These are phyloP conservation scores for Ceratocystis smalleyi DNA, from an alignment of 2,329 filamentous ascomycete species.

Conservation along the genomic window DNA sequence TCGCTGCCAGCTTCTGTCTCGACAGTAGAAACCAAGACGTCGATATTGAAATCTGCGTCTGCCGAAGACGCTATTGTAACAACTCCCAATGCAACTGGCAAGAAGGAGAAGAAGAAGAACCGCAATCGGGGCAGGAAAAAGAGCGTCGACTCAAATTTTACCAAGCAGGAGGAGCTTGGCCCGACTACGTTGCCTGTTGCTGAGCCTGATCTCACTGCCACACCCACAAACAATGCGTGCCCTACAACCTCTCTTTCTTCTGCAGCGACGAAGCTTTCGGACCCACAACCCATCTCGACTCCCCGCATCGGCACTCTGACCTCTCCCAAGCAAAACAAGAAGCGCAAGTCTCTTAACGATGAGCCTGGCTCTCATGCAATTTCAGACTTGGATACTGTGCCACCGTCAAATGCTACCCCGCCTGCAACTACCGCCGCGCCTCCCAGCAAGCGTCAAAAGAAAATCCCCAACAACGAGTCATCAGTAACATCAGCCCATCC, in stretches of 20 bases:
- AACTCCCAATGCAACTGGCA: background rate
- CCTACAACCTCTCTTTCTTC: background rate
- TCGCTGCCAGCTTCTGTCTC: background rate
- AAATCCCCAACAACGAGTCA: background rate
- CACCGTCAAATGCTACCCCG: background rate
- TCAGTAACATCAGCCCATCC: background rate
- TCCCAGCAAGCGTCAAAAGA: constrained; percentile 9
- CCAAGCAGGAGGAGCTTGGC: background rate
- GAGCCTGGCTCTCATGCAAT: background rate
- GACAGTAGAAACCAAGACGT: background rate
- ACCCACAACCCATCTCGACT: background rate
- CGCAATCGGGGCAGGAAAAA: background rate
- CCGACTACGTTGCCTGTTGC: background rate
- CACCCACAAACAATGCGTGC: background rate
- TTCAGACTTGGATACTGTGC: background rate
- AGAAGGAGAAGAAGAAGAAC: background rate
- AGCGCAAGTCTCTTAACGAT: background rate
- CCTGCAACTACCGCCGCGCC: background rate
- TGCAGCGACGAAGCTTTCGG: background rate
- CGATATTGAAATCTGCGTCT: background rate
- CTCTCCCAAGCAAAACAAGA: background rate
- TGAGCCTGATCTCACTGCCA: background rate
- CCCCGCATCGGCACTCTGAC: background rate
- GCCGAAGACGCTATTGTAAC: background rate
- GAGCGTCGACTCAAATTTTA: background rate